Base-by-base conservation (phyloP, 345 rosid genomes). In the Eucalyptus polyanthemos region DNA sequence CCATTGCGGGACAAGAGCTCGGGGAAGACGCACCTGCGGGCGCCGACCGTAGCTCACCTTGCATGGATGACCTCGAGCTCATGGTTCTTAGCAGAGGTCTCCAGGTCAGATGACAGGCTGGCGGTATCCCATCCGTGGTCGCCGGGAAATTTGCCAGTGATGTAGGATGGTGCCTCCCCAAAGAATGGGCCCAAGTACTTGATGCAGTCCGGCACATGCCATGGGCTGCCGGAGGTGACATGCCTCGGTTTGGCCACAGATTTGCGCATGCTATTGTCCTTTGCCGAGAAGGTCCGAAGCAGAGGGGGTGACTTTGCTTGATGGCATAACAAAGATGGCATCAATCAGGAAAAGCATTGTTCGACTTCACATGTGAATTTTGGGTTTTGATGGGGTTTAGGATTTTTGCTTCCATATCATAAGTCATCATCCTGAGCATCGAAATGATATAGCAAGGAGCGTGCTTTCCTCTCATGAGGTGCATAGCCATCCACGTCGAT, bases 1-100 rank as follows among this genome's bases (percentile, higher is more conserved):
- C 90, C 87, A 34, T 87, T 88, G 34, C 88, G 47, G 37, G 88
- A 49, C 40, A 49, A n/a, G 21, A 88, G 91, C 87, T 88, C 89
- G 11, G 85, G 88, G 88, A 90, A 86, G 47, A 80, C 56, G 8
- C 90, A 49, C 16, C 91, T 40, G 29, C 50, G 19, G 81, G 86
- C 86, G 72, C 91, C 90, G 15, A 90, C 88, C 90, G 50, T 90
- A 34, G 90, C 88, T 87, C 91, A 88, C 19, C 88, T 54, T 5
- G 53, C 60, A 29, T 88, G 89, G 80, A 90, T 87, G 25, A 90
- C 90, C 87, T 90, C 58, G 2, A 90, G 72, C 88, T 86, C 81
- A 29, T 44, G 27, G 80, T 86, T 86, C 54, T 27, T 24, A 14
- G 80, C 88, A 29, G 29, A 88, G 89, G 89, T 88, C 85, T 88